phyloP scores from a whole-genome alignment of 129 eudicot genomes.

The Artemisia annua region DNA sequence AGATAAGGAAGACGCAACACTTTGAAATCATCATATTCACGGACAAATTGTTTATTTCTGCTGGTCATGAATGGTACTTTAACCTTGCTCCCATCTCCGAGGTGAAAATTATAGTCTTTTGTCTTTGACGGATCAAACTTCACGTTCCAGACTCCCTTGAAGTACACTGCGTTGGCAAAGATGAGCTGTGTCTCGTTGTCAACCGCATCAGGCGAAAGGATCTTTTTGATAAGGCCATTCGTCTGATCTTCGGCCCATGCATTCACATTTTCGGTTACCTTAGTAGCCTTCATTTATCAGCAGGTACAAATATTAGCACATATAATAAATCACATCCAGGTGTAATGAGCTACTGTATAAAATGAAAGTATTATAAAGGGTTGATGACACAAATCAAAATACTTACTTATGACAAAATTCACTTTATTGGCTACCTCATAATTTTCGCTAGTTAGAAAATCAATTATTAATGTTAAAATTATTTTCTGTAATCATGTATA shows the following conservation, averaged over 20 bases:
- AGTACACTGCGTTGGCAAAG: slow-evolving; percentile 39
- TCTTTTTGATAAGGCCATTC: slow-evolving; percentile 29
- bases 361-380: too few species aligned
- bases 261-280: slow-evolving; percentile 47
- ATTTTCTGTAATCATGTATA: too few species aligned
- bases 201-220: slow-evolving; percentile 55
- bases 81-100: slow-evolving; percentile 27
- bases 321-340: too few species aligned
- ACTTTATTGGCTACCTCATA: too few species aligned
- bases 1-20: not conserved
- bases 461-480: too few species aligned
- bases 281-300: slow-evolving; percentile 37
- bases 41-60: not conserved
- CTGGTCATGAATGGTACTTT: not conserved
- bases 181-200: slow-evolving; percentile 35
- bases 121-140: slow-evolving; percentile 57
- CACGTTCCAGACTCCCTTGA: slow-evolving; percentile 65
- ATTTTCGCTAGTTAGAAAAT: too few species aligned
- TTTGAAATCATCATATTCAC: not conserved
- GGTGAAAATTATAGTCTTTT: slow-evolving; percentile 50
- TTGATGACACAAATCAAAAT: too few species aligned
- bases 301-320: not conserved
- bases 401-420: too few species aligned
- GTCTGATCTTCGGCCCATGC: slow-evolving; percentile 36
- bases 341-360: too few species aligned